Conservation (phyloP, 1,284 basidiomycete genomes). For the Salmacisia buchloeana region DNA sequence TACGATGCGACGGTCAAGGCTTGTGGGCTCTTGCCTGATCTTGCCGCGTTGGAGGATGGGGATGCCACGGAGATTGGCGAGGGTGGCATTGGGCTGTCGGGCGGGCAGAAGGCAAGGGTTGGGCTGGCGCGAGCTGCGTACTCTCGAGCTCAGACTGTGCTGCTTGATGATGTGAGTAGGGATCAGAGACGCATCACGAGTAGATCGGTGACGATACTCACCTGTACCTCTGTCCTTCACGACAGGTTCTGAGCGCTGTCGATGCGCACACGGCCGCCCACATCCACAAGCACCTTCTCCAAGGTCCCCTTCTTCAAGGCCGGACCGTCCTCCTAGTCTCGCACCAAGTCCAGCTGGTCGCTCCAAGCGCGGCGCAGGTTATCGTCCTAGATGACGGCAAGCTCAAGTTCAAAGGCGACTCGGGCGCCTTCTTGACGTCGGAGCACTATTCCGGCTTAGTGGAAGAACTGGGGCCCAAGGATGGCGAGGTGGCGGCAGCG, state of each 20-base stretch:
- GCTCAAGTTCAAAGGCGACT: neutral
- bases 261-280: conserved; percentile 81
- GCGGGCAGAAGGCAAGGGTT: conserved; percentile 43
- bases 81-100: conserved; percentile 37
- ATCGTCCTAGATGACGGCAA: neutral
- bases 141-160: conserved; percentile 29
- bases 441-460: neutral
- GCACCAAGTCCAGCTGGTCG: conserved; percentile 53
- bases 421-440: neutral
- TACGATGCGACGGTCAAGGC: conserved; percentile 31
- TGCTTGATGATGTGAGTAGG: conserved; percentile 39
- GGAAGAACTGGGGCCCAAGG: neutral
- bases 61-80: conserved; percentile 40
- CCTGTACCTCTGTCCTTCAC: neutral
- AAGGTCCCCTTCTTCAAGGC: conserved; percentile 62
- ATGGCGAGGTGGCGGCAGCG: no score
- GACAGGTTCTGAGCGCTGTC: conserved; percentile 65
- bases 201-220: neutral
- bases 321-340: conserved; percentile 76
- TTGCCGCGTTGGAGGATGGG: conserved; percentile 34
- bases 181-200: neutral
- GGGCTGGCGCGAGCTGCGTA: conserved; percentile 43
- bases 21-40: conserved; percentile 34
- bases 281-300: conserved; percentile 62
- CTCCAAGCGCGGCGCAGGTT: neutral